Base-by-base conservation (phyloP, 2,329 filamentous ascomycete species). In the Podosphaera fusca region DNA sequence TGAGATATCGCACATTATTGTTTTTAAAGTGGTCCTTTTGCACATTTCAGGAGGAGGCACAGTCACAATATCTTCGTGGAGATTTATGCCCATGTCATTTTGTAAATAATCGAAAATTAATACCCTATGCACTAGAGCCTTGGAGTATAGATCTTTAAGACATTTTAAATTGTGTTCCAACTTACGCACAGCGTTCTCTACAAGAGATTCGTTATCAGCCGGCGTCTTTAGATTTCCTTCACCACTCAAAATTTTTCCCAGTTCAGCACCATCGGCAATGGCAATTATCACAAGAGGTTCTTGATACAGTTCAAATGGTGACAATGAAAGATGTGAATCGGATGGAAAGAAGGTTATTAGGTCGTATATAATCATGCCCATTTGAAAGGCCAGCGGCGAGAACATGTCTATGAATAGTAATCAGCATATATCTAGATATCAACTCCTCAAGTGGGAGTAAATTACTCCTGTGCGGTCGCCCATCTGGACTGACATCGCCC, bases 241-340 rank as follows among this genome's bases (percentile, higher is more conserved):
- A 42, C 10, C n/a, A 14, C n/a, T 2, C n/a, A 42, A 7, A 3
- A 71, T 68, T 59, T 74, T 74, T 59, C 74, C 70, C 33, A 86
- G 74, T 68, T 94, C 87, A 46, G 73, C 70, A 53, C 85, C 87
- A 69, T 96, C 90, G 14, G 87, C 85, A 58, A 96, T 75, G 2
- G 87, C 90, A 60, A 98, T 78, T 33, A 96, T 75, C 55, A 85
- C 79, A 56, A 95, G 74, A 7, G 87, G 84, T 68, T 94, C 87
- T 63, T 89, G 79, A 68, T 87, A 94, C 49, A 90, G 74, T 68
- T 98, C 92, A 72, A 95, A 95, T 0, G 92, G 89, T 42, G 84
- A 84, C 46, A 94, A 72, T 29, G 86, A 78, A 49, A 87, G 74
- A 67, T 94, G 87, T 36, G 86, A 87, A 36, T 81, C 76, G n/a